These are phyloP conservation scores for Camillea tinctor DNA, from an alignment of 2,329 filamentous ascomycete genomes.

Conservation along the genomic window DNA sequence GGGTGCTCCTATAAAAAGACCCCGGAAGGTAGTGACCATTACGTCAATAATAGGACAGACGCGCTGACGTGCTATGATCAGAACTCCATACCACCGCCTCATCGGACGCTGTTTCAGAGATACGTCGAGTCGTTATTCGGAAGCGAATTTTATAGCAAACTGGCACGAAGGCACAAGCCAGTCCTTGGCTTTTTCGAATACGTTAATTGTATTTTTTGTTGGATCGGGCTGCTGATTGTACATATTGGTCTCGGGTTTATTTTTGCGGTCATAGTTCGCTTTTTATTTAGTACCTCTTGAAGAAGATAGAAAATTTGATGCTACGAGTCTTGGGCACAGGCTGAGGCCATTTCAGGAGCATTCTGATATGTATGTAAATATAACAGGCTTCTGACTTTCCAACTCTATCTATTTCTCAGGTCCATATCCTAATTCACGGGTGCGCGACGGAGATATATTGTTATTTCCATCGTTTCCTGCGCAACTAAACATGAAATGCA, in stretches of 20 bases:
- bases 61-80: background rate
- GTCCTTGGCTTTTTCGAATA: background rate
- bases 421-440: background rate
- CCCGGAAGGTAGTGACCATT: no score
- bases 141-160: slow-evolving; percentile 6
- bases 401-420: background rate
- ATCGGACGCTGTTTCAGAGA: slow-evolving; percentile 10
- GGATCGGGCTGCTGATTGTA: slow-evolving; percentile 5
- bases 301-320: background rate
- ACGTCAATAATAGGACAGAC: background rate
- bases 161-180: slow-evolving; percentile 4
- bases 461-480: background rate
- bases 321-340: no score
- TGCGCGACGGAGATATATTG: background rate
- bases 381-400: background rate
- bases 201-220: slow-evolving; percentile 1
- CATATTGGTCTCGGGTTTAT: slow-evolving; percentile 5
- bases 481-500: background rate
- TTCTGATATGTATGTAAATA: background rate
- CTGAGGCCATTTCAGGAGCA: no score
- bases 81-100: slow-evolving; percentile 9
- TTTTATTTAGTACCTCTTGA: slow-evolving; percentile 2
- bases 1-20: no score
- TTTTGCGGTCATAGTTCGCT: background rate
- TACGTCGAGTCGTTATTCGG: slow-evolving; percentile 15